Evolutionary conservation across 331 rosid species (phyloP), one percentile per base, ranked within the genome.

Genomic region (Rhamnella rubrinervis): DNA sequence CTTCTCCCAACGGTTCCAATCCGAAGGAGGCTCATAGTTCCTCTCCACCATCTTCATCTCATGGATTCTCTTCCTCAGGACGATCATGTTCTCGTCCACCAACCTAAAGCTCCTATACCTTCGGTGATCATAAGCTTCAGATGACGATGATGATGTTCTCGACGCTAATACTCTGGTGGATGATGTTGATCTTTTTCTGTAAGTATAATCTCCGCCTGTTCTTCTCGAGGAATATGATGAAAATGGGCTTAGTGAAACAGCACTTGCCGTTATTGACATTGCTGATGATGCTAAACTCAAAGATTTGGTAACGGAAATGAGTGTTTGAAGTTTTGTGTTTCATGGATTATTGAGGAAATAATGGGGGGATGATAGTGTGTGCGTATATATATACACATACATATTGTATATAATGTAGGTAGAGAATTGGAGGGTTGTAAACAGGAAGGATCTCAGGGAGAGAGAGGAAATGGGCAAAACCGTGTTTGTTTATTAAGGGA

Each of bases 1-100:
- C 62, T 84, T 84, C 77, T 84, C 88, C 88, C 88, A 81, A 0
- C 75, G 78, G 65, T 68, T 57, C 88, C 85, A 84, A 25, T 80
- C 61, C 0, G 77, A 62, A 19, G 88, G 88, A 40, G 85, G 82
- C 46, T 71, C 82, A 23, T 68, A 59, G 67, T 72, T 72, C 60
- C 77, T 76, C 79, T 84, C 85, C 19, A 77, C 69, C 80, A 71
- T 78, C 77, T 84, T 84, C 75, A 81, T 75, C 72, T 75, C 88
- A 15, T 78, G 85, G 49, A 84, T 62, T 38, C 79, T 76, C 67
- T 65, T 77, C 75, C 88, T 67, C 61, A 84, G 71, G 63, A 81
- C 70, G 47, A 84, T 81, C 88, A 84, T 84, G 70, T 61, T 75
- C 68, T 75, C 82, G 19, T 84, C 88, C 28, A 81, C 88, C 1